Evolutionary conservation across 169 alveolate genomes (phyloP), one percentile per base, ranked within the genome.

Genomic region (Plasmodium gallinaceum): DNA sequence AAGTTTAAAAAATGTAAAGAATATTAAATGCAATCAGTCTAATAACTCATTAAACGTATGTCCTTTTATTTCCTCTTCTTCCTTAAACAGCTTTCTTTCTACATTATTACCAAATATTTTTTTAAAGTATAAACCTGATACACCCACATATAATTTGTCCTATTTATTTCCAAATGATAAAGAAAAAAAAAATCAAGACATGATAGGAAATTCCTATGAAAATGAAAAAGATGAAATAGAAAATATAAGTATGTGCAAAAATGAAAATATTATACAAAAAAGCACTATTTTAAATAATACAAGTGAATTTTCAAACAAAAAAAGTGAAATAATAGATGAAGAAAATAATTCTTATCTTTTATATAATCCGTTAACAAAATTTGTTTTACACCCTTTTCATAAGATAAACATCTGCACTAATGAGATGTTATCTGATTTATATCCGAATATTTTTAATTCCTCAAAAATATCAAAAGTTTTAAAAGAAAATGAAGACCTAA

Each of bases 401-500:
- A 83, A 70, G 69, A 62, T 83, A 32, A 70, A 71, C 48, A 58
- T 83, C 16, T 54, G 85, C 72, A 68, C 85, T 26, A 64, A 45
- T 9, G 91, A 83, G 12, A 20, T 24, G 16, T 14, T 83, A 20
- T 37, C 86, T 9, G 86, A 69, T 43, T 69, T 83, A 70, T 70
- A 83, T 83, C 91, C 91, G 39, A 57, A 22, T 20, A 69, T 58
- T 62, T 83, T 83, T 68, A 83, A 83, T 69, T 54, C 54, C 20
- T 61, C 85, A 32, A 83, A 83, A 62, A 57, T 39, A 68, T 83
- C 91, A 6, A 83, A 69, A 26, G 37, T 83, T 2, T 54, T 70
- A 43, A 68, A 32, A 24, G 65, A 83, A 42, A 93, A 83, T 72
- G 89, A 86, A 54, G 85, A 88, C 20, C 92, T 89, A 80, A 51